Evolutionary conservation across 2,329 filamentous ascomycete genomes (phyloP), one percentile per base, ranked within the genome.

Genomic region (Aspergillus chevalieri): DNA sequence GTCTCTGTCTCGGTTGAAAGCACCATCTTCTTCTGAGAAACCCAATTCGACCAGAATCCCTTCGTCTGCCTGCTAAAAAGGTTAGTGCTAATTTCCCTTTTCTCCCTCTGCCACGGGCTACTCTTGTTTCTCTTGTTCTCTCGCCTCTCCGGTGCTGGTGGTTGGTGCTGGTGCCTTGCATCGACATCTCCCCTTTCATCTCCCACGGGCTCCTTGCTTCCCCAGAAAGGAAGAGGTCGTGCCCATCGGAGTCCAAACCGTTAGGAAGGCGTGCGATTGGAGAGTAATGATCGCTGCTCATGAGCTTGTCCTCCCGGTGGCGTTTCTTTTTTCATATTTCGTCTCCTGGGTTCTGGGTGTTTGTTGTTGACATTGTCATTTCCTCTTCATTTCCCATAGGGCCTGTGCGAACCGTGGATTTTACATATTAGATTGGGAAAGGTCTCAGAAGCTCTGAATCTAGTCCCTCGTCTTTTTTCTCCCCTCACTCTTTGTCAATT

Each of bases 311-410:
- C 52, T 53, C 47, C 57, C 58, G 58, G 54, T 58, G 50, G 55
- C 57, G 44, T 51, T 41, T 41, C 10, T 19, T 21, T 41, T 41
- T 30, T 30, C 26, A 30, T 19, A 12, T 41, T 41, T 52, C 46
- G 49, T 51, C 51, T 50, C 48, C 49, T 43, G 50, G 49, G 46
- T 49, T 7, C 39, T 45, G 49, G 44, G 48, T 61, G 61, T 65
- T 66, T 64, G 62, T 67, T 67, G 57, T 66, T 67, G 62, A 66
- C 63, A 55, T 58, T 58, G 51, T 52, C 38, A 50, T 44, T 49
- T 50, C 50, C 26, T 51, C 55, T 59, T 57, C 39, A 49, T 48
- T 47, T 57, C 50, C 55, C 56, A 51, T 52, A 58, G 52, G 57
- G 57, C 51, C 52, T 56, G 49, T 43, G 52, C 44, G 48, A 43